phyloP scores from a whole-genome alignment of 768 basidiomycete genomes.

The Multifurca ochricompacta region DNA sequence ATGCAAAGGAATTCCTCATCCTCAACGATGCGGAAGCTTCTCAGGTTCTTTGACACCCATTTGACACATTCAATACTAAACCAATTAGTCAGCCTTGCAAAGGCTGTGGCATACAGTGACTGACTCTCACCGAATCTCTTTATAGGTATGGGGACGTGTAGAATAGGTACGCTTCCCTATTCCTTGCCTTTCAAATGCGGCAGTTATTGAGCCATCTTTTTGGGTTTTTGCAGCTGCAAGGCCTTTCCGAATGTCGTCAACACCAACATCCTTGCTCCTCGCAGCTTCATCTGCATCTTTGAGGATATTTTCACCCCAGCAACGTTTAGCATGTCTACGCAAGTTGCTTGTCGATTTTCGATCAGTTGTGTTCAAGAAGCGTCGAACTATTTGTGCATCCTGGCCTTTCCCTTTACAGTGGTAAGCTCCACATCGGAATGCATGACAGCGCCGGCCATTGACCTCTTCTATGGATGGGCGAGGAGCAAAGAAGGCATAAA shows the following conservation, averaged over 20 bases:
- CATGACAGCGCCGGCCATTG: too few relatives aligned
- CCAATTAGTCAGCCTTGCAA: too few relatives aligned
- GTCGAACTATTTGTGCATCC: too few relatives aligned
- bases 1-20: background rate
- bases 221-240: background rate
- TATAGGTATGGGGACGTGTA: background rate
- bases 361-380: too few relatives aligned
- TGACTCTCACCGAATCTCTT: background rate
- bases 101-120: background rate
- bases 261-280: background rate
- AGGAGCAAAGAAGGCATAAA: too few relatives aligned
- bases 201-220: constrained; percentile 1
- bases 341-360: constrained; percentile 13
- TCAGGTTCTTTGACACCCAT: too few relatives aligned
- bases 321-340: background rate
- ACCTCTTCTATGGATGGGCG: too few relatives aligned
- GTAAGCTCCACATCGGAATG: too few relatives aligned
- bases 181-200: background rate
- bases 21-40: too few relatives aligned
- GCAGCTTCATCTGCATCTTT: background rate
- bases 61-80: too few relatives aligned
- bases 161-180: background rate
- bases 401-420: too few relatives aligned
- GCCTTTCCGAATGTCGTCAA: background rate
- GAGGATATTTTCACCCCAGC: background rate